Evolutionary conservation across 2,329 filamentous ascomycete genomes (phyloP).

Genomic region (Colletotrichum higginsianum): DNA sequence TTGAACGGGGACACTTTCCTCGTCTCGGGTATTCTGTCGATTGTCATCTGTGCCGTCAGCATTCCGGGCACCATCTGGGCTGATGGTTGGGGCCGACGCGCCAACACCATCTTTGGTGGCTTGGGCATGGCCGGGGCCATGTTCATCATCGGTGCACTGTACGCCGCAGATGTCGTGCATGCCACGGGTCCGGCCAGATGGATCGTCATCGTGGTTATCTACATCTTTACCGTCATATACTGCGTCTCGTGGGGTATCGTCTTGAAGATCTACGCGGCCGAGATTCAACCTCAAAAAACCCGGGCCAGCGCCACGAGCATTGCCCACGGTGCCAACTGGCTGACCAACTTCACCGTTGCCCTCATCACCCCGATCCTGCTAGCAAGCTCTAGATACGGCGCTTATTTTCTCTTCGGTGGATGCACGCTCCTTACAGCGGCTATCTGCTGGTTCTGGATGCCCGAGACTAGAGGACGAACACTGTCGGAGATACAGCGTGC

Average conservation of each 20-base stretch:
- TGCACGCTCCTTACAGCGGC: background rate
- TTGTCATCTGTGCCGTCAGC: conserved; percentile 3
- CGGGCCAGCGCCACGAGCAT: conserved; percentile 4
- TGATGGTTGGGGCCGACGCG: conserved; percentile 6
- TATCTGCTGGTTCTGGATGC: conserved; percentile 5
- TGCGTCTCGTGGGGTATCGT: conserved; percentile 13
- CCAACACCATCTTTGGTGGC: background rate
- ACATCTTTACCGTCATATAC: conserved; percentile 1
- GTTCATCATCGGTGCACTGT: conserved; percentile 5
- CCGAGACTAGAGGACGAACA: conserved; percentile 2
- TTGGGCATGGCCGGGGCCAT: background rate
- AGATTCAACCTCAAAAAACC: conserved; percentile 6
- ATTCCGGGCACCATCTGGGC: conserved; percentile 5
- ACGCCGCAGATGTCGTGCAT: conserved; percentile 3
- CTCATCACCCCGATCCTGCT: conserved; percentile 1
- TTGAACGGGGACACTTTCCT: background rate
- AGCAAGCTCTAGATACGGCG: conserved; percentile 1
- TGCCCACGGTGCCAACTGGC: conserved; percentile 1
- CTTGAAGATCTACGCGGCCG: conserved; percentile 6
- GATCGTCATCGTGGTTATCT: conserved; percentile 9
- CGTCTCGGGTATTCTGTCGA: conserved; percentile 3
- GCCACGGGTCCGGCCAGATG: background rate
- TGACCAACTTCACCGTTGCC: conserved; percentile 3
- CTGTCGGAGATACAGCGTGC: background rate
- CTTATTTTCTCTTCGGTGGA: background rate